Conservation (phyloP, 164 flowering plant species). For the Litsea cubeba region DNA sequence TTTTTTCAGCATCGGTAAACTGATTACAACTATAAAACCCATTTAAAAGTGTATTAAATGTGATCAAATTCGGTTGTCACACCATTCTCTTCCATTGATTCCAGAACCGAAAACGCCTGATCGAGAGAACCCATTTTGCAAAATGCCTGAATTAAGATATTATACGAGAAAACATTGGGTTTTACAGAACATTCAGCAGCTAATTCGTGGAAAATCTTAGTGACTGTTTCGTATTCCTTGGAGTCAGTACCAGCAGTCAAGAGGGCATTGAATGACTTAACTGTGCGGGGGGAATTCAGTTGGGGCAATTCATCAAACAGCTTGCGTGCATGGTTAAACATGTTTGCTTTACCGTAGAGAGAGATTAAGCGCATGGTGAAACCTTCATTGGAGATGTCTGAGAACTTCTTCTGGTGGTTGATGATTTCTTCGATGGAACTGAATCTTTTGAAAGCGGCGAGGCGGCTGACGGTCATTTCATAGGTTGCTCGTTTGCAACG, state of each 20-base stretch:
- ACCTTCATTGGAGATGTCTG: slow-evolving; percentile 21
- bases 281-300: slow-evolving; percentile 31
- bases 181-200: slow-evolving; percentile 22
- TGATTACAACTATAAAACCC: slow-evolving; percentile 22
- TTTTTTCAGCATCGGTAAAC: slow-evolving; percentile 34
- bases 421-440: slow-evolving; percentile 30
- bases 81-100: slow-evolving; percentile 36
- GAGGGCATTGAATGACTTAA: slow-evolving; percentile 44
- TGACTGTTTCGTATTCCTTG: slow-evolving; percentile 28
- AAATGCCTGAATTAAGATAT: slow-evolving; percentile 29
- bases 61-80: slow-evolving; percentile 29
- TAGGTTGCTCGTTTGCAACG: slow-evolving; percentile 28
- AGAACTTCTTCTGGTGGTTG: slow-evolving; percentile 37
- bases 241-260: slow-evolving; percentile 30
- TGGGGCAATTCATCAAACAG: slow-evolving; percentile 56
- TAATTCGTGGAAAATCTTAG: slow-evolving; percentile 26
- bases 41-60: slow-evolving; percentile 39
- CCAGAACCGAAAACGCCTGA: slow-evolving; percentile 26
- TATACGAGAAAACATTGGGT: slow-evolving; percentile 37
- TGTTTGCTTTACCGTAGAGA: slow-evolving; percentile 33
- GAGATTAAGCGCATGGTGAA: slow-evolving; percentile 22
- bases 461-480: slow-evolving; percentile 26
- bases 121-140: slow-evolving; percentile 38
- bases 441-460: slow-evolving; percentile 26
- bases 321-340: slow-evolving; percentile 45